Base-by-base conservation (phyloP, 768 basidiomycete genomes). In the Boletus tomentosulus region DNA sequence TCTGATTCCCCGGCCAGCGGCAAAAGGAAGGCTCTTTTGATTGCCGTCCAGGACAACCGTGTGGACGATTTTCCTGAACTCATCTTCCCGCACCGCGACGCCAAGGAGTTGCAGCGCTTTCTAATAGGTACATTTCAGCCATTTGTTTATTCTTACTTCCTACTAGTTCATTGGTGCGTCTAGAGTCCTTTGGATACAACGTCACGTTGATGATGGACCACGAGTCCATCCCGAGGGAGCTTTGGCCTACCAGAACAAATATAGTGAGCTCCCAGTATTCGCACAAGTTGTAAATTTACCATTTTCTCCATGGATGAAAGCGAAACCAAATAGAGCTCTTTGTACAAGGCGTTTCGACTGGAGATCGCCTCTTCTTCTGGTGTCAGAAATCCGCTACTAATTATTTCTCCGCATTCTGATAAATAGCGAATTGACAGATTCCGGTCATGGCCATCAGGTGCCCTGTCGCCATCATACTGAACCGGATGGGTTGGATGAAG, bases 301-400 rank as follows among this genome's bases (percentile, higher is more conserved):
- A 34, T n/a, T 46, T 33, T 11, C 25, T 13, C 12, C 24, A 15
- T 15, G 30, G 44, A 11, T 45, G 12, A 43, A 53, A 83, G 81
- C 60, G 73, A 22, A 60, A 58, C 9, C 75, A 77, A 34, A 77
- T 83, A 48, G 55, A 68, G 1, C 69, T 70, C 2, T 67, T 85
- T 7, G 78, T 82, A 0, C 56, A 65, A 30, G 78, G 66, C 34
- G 77, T 76, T 9, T 64, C 71, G 16, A 56, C 75, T 3, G 78
- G 78, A 0, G 83, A 84, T 55, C 74, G 64, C 2, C 78, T 82
- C 57, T 79, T 83, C 55, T 82, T 85, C 53, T 81, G 82, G 42
- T 85, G 82, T 84, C 50, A 53, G 76, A 4, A 15, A 1, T 25
- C 39, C 2, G 28, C 27, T 5, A 13, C 1, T 22, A 7, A 5